Percentiles rank a stretch among this genome's conserved stretches.
phyloP scores from a whole-genome alignment of 2,329 filamentous ascomycete genomes.

The Botrytis medusae region DNA sequence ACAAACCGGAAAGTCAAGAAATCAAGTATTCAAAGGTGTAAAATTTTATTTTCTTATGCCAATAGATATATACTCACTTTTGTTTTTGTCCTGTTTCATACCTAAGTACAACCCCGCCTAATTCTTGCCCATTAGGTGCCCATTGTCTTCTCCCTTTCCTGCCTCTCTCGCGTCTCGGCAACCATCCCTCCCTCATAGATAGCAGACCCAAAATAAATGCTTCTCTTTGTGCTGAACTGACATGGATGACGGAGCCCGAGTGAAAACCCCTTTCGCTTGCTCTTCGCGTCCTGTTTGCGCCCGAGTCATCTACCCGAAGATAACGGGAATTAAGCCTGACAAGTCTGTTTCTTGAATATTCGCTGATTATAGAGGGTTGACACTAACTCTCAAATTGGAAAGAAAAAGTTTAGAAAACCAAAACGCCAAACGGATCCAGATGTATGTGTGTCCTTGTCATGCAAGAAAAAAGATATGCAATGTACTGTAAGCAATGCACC shows the following conservation, averaged over 20 bases:
- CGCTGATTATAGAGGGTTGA: conserved; percentile 8
- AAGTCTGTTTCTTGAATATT: conserved; percentile 18
- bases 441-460: not conserved
- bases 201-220: not conserved
- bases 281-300: not conserved
- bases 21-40: not conserved
- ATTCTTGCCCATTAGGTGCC: not conserved
- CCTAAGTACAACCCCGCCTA: not conserved
- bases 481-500: conserved; percentile 14
- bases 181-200: not conserved
- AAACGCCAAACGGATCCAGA: conserved; percentile 12
- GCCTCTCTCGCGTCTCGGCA: not conserved
- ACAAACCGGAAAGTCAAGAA: not conserved
- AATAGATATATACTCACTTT: not conserved
- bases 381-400: conserved; percentile 5
- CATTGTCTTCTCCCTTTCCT: not conserved
- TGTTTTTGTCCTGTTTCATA: not conserved
- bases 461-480: not conserved
- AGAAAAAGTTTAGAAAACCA: not conserved
- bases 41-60: not conserved
- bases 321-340: conserved; percentile 1
- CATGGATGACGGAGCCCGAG: not conserved
- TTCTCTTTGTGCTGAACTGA: not conserved
- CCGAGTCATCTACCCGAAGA: not conserved
- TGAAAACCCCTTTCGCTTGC: not conserved